A percentile compares a stretch with the other conserved stretches of the same genome.
Conservation (phyloP, 805 yeast species). For the Ogataea dorogensis region DNA sequence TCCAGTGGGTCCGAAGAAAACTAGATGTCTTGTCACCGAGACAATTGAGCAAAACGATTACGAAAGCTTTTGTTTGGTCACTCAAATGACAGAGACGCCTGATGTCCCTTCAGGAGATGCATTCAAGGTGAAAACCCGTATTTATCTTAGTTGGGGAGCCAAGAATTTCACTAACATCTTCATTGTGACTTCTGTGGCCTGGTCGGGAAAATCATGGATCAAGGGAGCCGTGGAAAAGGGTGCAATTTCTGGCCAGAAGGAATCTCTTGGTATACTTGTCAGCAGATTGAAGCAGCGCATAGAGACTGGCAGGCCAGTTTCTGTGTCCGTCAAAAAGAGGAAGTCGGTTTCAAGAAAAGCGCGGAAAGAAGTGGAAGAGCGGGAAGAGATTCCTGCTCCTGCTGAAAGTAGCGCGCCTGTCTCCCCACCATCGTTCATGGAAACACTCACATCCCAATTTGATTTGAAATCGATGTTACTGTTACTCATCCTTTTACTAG, state of each 20-base stretch:
- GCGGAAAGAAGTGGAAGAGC: slow-evolving; percentile 20
- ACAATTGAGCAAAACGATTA: slow-evolving; percentile 52
- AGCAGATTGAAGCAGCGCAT: slow-evolving; percentile 45
- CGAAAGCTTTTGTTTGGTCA: slow-evolving; percentile 45
- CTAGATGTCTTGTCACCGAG: slow-evolving; percentile 64
- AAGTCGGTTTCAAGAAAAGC: slow-evolving; percentile 22
- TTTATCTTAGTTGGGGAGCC: slow-evolving; percentile 61
- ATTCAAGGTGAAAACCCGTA: slow-evolving; percentile 59
- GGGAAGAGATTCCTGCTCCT: slow-evolving; percentile 10
- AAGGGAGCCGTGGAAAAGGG: slow-evolving; percentile 75
- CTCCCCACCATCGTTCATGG: slow-evolving; percentile 12
- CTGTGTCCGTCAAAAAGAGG: slow-evolving; percentile 10
- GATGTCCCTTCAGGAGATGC: slow-evolving; percentile 81
- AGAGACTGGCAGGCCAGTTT: slow-evolving; percentile 13
- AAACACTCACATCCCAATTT: slow-evolving; percentile 21
- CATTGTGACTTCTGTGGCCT: slow-evolving; percentile 56
- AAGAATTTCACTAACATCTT: slow-evolving; percentile 51
- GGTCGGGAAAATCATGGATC: slow-evolving; percentile 80
- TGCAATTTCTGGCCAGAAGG: slow-evolving; percentile 68
- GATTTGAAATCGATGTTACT: slow-evolving; percentile 24
- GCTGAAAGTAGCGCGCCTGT: slow-evolving; percentile 10
- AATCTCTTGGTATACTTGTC: slow-evolving; percentile 49
- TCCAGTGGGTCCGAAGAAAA: slow-evolving; percentile 76
- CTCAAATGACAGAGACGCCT: slow-evolving; percentile 65
- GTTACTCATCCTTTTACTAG: slow-evolving; percentile 20